Base-by-base conservation (phyloP, 768 basidiomycete species). In the Cytidiella melzeri region DNA sequence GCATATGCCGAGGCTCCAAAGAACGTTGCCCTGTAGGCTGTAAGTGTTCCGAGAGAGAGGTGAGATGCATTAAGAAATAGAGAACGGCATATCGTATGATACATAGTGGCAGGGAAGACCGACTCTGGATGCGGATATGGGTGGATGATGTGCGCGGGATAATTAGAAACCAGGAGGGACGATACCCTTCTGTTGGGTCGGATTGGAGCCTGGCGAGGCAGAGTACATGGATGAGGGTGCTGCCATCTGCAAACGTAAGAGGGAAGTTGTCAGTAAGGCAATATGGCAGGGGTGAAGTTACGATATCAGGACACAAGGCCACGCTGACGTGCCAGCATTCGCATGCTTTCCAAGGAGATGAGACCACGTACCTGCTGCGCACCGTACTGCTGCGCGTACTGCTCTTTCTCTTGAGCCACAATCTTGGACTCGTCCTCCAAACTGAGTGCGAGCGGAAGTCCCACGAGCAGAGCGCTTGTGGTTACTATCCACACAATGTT, bases 401-500 rank as follows among this genome's bases (percentile, higher is more conserved):
- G 80, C 69, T 97, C 93, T 69, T 88, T 84, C 69, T 98, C 96
- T 69, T 97, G 93, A 41, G 85, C 83, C 10, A 92, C 85, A 50
- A 95, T 79, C 69, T 93, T 92, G 47, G 90, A 87, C 72, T 99
- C 96, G 69, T 96, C 95, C 69, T 99, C 96, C 59, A 98, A 75
- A 53, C 83, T 86, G 58, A 98, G 76, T 4, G 94, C 92, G 54
- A 98, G 75, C 27, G 96, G 96, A 34, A 99, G 74, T 12, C 91
- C 96, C 43, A 99, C 86, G 56, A 99, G 80, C 47, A 99, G 74
- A 1, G 94, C 93, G 39, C 87, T 90, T 7, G 95, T 98, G 47
- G 91, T 93, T 63, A 97, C 73, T 54, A 96, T 77, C 96, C 96
- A 99, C 49, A 94, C 88, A 57, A 92, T 69, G 65, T 87, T 93